These are phyloP conservation scores for Cucurbitaria berberidis DNA, from an alignment of 2,329 filamentous ascomycete genomes.

Conservation along the genomic window DNA sequence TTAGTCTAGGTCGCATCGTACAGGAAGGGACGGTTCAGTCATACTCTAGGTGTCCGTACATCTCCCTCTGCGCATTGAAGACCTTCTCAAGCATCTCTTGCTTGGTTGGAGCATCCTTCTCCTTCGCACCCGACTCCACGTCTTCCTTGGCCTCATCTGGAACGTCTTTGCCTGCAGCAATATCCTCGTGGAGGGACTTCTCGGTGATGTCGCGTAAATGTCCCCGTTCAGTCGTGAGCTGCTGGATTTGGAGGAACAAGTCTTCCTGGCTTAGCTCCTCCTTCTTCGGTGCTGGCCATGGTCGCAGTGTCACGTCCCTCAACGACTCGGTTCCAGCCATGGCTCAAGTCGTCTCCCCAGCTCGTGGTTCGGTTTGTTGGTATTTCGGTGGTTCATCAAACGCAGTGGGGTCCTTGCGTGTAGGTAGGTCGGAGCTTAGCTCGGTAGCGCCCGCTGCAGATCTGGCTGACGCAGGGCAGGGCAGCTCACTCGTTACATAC, in stretches of 20 bases:
- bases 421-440: slow-evolving; percentile 18
- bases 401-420: slow-evolving; percentile 23
- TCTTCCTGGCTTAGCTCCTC: slow-evolving; percentile 58
- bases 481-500: slow-evolving; percentile 3
- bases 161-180: slow-evolving; percentile 55
- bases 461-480: not conserved
- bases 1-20: slow-evolving; percentile 35
- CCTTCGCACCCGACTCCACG: slow-evolving; percentile 53
- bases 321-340: slow-evolving; percentile 38
- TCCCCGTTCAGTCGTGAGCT: slow-evolving; percentile 78
- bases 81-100: slow-evolving; percentile 49
- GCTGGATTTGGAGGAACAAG: slow-evolving; percentile 75
- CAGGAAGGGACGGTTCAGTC: slow-evolving; percentile 58
- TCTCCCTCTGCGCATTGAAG: slow-evolving; percentile 48
- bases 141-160: slow-evolving; percentile 51
- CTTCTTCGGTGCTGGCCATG: slow-evolving; percentile 62
- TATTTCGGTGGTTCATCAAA: slow-evolving; percentile 14
- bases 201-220: slow-evolving; percentile 84
- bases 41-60: slow-evolving; percentile 51
- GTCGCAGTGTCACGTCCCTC: slow-evolving; percentile 64
- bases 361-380: slow-evolving; percentile 2
- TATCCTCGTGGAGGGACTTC: slow-evolving; percentile 71
- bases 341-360: slow-evolving; percentile 1
- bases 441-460: slow-evolving; percentile 1
- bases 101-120: slow-evolving; percentile 46